Percentiles rank a stretch among this genome's conserved stretches.
Evolutionary conservation across 805 yeast species (phyloP).

Genomic region (Candida maesae): DNA sequence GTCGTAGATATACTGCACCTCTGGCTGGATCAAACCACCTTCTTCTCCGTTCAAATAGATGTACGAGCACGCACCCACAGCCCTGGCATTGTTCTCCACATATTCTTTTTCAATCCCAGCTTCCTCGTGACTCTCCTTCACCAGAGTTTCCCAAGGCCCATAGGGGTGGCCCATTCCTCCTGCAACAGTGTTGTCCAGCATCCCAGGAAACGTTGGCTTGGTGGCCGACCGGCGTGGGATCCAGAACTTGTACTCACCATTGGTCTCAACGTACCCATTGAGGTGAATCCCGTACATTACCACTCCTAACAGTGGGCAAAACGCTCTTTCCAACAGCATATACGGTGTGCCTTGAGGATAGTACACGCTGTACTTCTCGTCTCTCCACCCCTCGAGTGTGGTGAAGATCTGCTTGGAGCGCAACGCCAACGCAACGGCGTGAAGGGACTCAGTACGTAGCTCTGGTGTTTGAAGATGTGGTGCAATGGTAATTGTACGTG

Average conservation of each 20-base stretch:
- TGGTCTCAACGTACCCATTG: slow-evolving; percentile 65
- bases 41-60: slow-evolving; percentile 44
- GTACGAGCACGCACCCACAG: slow-evolving; percentile 71
- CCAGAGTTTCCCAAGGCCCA: slow-evolving; percentile 68
- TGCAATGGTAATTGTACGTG: slow-evolving; percentile 28
- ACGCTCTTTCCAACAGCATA: slow-evolving; percentile 72
- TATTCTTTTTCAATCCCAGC: slow-evolving; percentile 66
- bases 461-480: slow-evolving; percentile 34
- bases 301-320: slow-evolving; percentile 78
- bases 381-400: slow-evolving; percentile 71
- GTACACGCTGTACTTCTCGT: slow-evolving; percentile 76
- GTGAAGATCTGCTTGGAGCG: slow-evolving; percentile 33
- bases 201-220: slow-evolving; percentile 86
- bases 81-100: slow-evolving; percentile 40
- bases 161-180: slow-evolving; percentile 89
- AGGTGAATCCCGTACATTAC: slow-evolving; percentile 89
- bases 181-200: slow-evolving; percentile 91
- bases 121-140: slow-evolving; percentile 88
- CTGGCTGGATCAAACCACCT: slow-evolving; percentile 75
- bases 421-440: slow-evolving; percentile 40
- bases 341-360: slow-evolving; percentile 54
- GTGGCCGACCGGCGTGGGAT: slow-evolving; percentile 73
- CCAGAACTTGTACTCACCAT: slow-evolving; percentile 58
- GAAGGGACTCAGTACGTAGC: slow-evolving; percentile 39
- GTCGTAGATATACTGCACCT: slow-evolving; percentile 80